Conservation (phyloP, 1,284 basidiomycete species). For the Ganoderma meredithae region DNA sequence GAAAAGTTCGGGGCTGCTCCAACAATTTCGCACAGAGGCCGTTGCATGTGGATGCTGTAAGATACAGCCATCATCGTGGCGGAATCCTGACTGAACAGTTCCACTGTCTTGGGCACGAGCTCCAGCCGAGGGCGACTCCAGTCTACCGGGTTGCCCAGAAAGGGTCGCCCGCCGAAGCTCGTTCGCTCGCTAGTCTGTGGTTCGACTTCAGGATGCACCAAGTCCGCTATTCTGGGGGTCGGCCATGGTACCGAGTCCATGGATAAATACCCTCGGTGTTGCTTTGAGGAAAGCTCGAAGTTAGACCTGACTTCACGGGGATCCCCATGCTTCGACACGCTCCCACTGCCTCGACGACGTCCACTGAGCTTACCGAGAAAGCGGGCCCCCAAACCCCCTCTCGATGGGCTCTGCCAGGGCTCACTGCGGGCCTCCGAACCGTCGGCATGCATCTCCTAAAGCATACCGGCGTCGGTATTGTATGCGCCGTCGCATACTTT, state of each 20-base stretch:
- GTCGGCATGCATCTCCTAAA: constrained; percentile 48
- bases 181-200: not conserved
- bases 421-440: not conserved
- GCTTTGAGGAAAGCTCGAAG: constrained; percentile 6
- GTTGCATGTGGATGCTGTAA: constrained; percentile 6
- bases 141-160: constrained; percentile 1
- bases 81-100: constrained; percentile 8
- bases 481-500: constrained; percentile 62
- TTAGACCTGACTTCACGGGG: constrained; percentile 1
- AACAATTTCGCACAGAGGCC: not conserved
- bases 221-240: not conserved
- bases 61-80: constrained; percentile 2
- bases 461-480: constrained; percentile 57
- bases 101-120: constrained; percentile 7
- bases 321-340: constrained; percentile 1
- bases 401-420: constrained; percentile 7
- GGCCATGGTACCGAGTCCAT: not conserved
- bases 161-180: not conserved
- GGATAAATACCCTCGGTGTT: constrained; percentile 6
- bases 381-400: not conserved
- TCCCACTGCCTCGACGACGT: constrained; percentile 4
- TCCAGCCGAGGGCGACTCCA: not conserved
- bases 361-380: constrained; percentile 3
- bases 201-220: not conserved
- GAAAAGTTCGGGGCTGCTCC: not conserved